These are phyloP conservation scores for Pseudopithomyces chartarum DNA, from an alignment of 2,329 filamentous ascomycete genomes.

Conservation along the genomic window DNA sequence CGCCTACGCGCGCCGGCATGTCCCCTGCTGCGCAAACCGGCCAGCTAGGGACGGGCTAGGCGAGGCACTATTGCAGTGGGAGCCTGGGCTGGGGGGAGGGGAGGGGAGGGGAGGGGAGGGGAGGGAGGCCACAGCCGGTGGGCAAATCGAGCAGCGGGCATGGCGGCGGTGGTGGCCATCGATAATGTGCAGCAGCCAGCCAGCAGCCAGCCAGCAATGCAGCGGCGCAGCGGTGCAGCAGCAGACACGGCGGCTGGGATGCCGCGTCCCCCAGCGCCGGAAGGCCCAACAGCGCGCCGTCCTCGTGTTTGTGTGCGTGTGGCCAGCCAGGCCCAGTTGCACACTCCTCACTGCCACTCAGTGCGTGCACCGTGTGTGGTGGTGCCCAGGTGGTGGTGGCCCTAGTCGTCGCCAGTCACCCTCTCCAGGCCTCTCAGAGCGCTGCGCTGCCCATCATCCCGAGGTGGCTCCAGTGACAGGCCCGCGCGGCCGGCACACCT, in stretches of 20 bases:
- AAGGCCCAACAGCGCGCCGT: background rate
- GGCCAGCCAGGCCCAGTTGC: too few species aligned
- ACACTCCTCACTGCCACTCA: too few species aligned
- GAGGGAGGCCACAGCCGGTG: constrained; percentile 30
- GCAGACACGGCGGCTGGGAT: constrained; percentile 2
- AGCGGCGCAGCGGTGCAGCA: too few species aligned
- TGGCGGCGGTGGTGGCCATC: too few species aligned
- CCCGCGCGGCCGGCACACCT: constrained; percentile 36
- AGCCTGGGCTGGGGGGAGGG: too few species aligned
- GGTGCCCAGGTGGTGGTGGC: too few species aligned
- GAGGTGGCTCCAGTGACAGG: constrained; percentile 40
- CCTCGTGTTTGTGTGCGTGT: background rate
- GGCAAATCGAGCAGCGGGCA: constrained; percentile 30
- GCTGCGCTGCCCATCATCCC: constrained; percentile 1
- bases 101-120: too few species aligned
- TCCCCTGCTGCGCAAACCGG: constrained; percentile 37
- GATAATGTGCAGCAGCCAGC: constrained; percentile 19
- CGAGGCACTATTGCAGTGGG: constrained; percentile 29
- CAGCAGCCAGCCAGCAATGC: too few species aligned
- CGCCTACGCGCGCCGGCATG: constrained; percentile 28
- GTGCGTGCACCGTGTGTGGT: too few species aligned
- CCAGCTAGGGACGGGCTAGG: constrained; percentile 10
- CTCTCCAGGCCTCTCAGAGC: background rate
- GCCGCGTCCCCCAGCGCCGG: constrained; percentile 6
- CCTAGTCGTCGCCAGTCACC: too few species aligned